A percentile compares a stretch with the other conserved stretches of the same genome.
phyloP scores from a whole-genome alignment of 768 basidiomycete genomes.

The Psilocybe sp. region DNA sequence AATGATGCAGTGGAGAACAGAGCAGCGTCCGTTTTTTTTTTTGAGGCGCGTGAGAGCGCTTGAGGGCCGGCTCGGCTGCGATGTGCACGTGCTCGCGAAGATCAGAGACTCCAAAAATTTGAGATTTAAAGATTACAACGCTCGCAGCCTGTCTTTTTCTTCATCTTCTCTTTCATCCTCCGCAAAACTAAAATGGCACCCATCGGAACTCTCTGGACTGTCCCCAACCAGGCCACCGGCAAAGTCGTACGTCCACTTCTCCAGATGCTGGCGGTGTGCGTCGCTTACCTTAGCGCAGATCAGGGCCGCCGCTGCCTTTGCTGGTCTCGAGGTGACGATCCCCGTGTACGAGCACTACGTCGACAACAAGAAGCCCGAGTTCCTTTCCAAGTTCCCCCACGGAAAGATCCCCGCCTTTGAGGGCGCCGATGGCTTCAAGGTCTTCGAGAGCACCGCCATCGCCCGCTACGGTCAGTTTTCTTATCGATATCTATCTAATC shows the following conservation, averaged over 20 bases:
- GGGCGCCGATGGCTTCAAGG: slow-evolving; percentile 68
- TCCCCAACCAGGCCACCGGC: slow-evolving; percentile 36
- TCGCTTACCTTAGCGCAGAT: slow-evolving; percentile 29
- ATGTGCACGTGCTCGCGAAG: slow-evolving; percentile 10
- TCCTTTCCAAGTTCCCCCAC: slow-evolving; percentile 69
- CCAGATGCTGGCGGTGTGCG: neutral
- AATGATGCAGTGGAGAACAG: no score
- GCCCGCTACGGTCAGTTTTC: slow-evolving; percentile 80
- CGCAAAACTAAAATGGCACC: slow-evolving; percentile 43
- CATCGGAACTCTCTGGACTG: slow-evolving; percentile 63
- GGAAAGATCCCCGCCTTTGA: slow-evolving; percentile 88
- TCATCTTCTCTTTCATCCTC: slow-evolving; percentile 8
- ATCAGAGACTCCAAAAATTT: slow-evolving; percentile 12
- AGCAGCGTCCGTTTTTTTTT: no score
- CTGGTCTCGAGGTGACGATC: slow-evolving; percentile 53
- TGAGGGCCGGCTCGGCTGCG: no score
- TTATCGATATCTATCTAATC: slow-evolving; percentile 29
- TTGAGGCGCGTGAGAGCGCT: no score
- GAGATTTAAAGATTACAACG: neutral
- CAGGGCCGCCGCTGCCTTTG: slow-evolving; percentile 56
- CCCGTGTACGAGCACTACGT: slow-evolving; percentile 58
- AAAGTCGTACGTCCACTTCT: slow-evolving; percentile 44
- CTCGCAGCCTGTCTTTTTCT: slow-evolving; percentile 14
- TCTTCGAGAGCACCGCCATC: slow-evolving; percentile 79
- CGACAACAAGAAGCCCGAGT: slow-evolving; percentile 71